Evolutionary conservation across 495 filamentous ascomycete species (phyloP).

Genomic region (Echria macrotheca): DNA sequence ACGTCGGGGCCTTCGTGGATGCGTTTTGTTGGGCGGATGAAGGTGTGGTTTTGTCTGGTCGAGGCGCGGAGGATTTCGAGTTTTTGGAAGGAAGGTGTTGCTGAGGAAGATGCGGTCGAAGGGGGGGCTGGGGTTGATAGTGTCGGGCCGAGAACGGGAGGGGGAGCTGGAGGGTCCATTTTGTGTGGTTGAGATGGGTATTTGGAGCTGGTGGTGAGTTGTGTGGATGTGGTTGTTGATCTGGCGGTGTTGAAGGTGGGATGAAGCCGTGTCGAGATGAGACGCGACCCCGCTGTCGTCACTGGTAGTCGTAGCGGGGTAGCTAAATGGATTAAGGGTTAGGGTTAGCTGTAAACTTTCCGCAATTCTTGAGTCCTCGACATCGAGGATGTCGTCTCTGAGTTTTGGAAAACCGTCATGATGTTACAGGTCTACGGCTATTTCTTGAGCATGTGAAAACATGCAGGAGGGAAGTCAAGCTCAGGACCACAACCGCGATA

Average conservation of each 20-base stretch:
- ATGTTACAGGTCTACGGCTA: too few species aligned
- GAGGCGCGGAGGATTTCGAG: constrained; percentile 31
- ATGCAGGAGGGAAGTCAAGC: too few species aligned
- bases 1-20: constrained; percentile 84
- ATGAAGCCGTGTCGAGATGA: not conserved
- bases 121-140: too few species aligned
- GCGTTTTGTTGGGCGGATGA: constrained; percentile 57
- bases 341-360: too few species aligned
- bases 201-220: not conserved
- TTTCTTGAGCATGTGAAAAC: too few species aligned
- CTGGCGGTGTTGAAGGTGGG: too few species aligned
- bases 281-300: constrained; percentile 4
- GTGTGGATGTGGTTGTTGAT: too few species aligned
- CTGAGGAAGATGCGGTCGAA: not conserved
- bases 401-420: too few species aligned
- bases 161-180: constrained; percentile 4
- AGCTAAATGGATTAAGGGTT: not conserved
- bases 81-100: constrained; percentile 16
- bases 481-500: too few species aligned
- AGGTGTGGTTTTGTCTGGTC: constrained; percentile 40
- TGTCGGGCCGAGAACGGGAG: too few species aligned
- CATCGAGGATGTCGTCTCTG: too few species aligned
- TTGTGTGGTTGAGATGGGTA: not conserved
- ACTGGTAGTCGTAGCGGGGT: constrained; percentile 1
- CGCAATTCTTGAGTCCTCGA: too few species aligned